These are phyloP conservation scores for Cucurbita ficifolia DNA, from an alignment of 306 rosid species.

Conservation along the genomic window DNA sequence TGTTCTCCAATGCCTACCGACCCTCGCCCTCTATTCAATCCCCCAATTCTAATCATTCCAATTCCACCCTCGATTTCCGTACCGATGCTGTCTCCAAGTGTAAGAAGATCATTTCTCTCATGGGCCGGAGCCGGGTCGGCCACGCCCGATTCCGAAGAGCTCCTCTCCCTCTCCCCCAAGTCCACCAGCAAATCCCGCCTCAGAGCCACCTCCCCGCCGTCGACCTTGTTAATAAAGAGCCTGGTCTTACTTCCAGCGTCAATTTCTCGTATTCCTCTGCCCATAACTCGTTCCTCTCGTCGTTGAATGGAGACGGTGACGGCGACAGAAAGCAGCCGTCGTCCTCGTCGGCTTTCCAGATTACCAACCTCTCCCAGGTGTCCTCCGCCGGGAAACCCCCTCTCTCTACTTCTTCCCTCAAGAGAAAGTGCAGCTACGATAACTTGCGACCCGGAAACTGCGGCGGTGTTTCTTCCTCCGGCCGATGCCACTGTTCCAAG, in stretches of 20 bases:
- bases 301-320: constrained; percentile 66
- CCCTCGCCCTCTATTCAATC: neutral
- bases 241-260: constrained; percentile 28
- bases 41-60: neutral
- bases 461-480: constrained; percentile 33
- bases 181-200: constrained; percentile 61
- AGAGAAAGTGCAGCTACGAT: constrained; percentile 72
- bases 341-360: constrained; percentile 46
- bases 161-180: constrained; percentile 23
- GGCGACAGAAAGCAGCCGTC: constrained; percentile 31
- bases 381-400: constrained; percentile 66
- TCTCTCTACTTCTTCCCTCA: constrained; percentile 45
- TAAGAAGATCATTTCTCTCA: constrained; percentile 62
- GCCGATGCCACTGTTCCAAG: constrained; percentile 71
- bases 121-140: constrained; percentile 68
- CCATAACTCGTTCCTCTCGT: constrained; percentile 44
- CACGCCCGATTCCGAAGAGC: constrained; percentile 82
- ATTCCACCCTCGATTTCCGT: neutral
- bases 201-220: constrained; percentile 7
- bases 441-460: constrained; percentile 57
- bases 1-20: neutral
- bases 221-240: constrained; percentile 25
- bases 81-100: constrained; percentile 70
- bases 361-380: constrained; percentile 46
- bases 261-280: constrained; percentile 46